Percentiles rank a stretch among this genome's conserved stretches.
phyloP scores from a whole-genome alignment of 345 rosid species.

The Microcos paniculata region DNA sequence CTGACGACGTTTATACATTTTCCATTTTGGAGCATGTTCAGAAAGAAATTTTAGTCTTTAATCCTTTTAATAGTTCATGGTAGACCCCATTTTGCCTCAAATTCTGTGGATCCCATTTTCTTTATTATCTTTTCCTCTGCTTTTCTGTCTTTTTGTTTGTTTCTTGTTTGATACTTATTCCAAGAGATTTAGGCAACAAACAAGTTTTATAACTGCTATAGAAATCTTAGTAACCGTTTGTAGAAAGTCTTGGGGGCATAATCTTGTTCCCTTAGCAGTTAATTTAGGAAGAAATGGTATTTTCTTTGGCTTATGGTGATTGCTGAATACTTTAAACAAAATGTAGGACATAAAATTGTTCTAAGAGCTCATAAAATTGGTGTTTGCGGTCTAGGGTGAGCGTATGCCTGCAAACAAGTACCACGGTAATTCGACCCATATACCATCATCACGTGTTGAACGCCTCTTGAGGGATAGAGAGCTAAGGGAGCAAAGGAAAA shows the following conservation, averaged over 20 bases:
- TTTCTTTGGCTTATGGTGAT: slow-evolving; percentile 24
- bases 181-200: slow-evolving; percentile 1
- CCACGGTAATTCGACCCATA: slow-evolving; percentile 55
- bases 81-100: slow-evolving; percentile 34
- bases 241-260: slow-evolving; percentile 19
- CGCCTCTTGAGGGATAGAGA: slow-evolving; percentile 81
- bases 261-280: slow-evolving; percentile 1
- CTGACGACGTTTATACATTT: not conserved
- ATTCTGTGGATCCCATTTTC: slow-evolving; percentile 62
- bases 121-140: slow-evolving; percentile 31
- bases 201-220: slow-evolving; percentile 27
- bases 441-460: slow-evolving; percentile 60
- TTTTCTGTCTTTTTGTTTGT: slow-evolving; percentile 28
- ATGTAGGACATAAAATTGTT: slow-evolving; percentile 53
- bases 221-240: slow-evolving; percentile 25
- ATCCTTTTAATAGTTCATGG: slow-evolving; percentile 15
- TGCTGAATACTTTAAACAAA: slow-evolving; percentile 22
- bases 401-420: slow-evolving; percentile 95
- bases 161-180: slow-evolving; percentile 21
- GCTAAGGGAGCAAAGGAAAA: slow-evolving; percentile 68
- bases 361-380: slow-evolving; percentile 28
- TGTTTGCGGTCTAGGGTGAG: slow-evolving; percentile 41
- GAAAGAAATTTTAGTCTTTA: slow-evolving; percentile 14
- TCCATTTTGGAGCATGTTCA: not conserved
- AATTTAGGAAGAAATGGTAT: slow-evolving; percentile 22